Evolutionary conservation across 164 flowering plant genomes (phyloP), one percentile per base, ranked within the genome.

Genomic region (Kalanchoe fedtschenkoi): DNA sequence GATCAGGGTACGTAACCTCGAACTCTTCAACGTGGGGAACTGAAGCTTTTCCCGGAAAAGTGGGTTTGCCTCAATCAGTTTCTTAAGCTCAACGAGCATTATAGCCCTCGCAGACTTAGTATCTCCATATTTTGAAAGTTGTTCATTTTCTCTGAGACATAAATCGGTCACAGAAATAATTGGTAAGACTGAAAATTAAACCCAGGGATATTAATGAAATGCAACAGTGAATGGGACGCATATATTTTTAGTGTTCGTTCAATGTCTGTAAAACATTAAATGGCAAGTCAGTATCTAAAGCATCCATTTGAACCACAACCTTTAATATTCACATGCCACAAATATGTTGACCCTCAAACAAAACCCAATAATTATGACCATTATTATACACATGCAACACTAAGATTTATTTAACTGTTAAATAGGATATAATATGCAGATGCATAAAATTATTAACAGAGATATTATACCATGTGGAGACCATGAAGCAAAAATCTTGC

Each of bases 31-130:
- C 66, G 33, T 67, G n/a, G 82, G 82, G 63, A 79, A 76, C 46
- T 76, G 80, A 59, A 79, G 76, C 68, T 79, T 79, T 37, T 76
- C 78, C 16, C 78, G 76, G 44, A 79, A 76, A 42, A 76, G 72
- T 17, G 82, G 79, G 62, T 78, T 76, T 9, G 76, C 77, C 62
- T 78, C 79, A 19, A 78, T 72, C 60, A 74, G 47, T 57, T 72
- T 74, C 63, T 79, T 76, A 2, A 79, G 75, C 72, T 74, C 77
- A 55, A 63, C 60, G 34, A 76, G 70, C 78, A 76, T 70, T n/a
- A 68, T 72, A 61, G 78, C 70, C 58, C 83, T 74, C 1, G 80
- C 77, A 53, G 78, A 64, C 60, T 74, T 74, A 15, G 76, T 69
- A 69, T 78, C 79, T 21, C 76, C 77, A 64, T 78, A 78, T 65